These are phyloP conservation scores for Coemansia sp. DNA, from an alignment of 192 early-diverging fungal genomes.

Conservation along the genomic window DNA sequence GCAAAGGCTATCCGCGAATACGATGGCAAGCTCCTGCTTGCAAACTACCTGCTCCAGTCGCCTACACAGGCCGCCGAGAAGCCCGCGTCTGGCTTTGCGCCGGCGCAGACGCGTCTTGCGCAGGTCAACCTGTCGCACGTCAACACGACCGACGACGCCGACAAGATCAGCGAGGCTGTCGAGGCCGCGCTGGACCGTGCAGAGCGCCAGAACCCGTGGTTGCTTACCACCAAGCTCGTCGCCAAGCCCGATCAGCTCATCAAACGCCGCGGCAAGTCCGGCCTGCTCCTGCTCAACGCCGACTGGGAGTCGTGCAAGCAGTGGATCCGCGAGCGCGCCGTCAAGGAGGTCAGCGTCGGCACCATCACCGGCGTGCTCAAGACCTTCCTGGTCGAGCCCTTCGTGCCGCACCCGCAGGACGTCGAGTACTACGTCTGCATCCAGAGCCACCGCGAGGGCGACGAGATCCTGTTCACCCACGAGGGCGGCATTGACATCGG, in stretches of 20 bases:
- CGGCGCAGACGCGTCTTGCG: constrained; percentile 73
- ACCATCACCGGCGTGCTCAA: constrained; percentile 79
- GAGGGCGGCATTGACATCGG: constrained; percentile 98
- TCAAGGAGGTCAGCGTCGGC: constrained; percentile 80
- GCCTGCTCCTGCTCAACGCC: constrained; percentile 87
- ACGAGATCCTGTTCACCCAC: constrained; percentile 95
- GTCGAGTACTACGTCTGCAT: constrained; percentile 98
- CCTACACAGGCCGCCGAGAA: constrained; percentile 58
- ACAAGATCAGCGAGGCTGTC: constrained; percentile 65
- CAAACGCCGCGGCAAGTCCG: constrained; percentile 96
- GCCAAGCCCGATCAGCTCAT: constrained; percentile 98
- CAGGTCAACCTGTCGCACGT: constrained; percentile 67
- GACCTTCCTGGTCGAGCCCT: constrained; percentile 94
- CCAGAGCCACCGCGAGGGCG: constrained; percentile 92
- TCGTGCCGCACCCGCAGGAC: constrained; percentile 85
- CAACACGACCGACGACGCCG: constrained; percentile 42
- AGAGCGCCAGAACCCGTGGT: constrained; percentile 83
- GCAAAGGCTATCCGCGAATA: constrained; percentile 95
- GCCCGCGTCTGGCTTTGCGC: constrained; percentile 62
- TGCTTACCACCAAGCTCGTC: constrained; percentile 74
- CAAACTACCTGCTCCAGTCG: constrained; percentile 78
- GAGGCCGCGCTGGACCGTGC: constrained; percentile 61
- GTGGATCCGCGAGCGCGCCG: constrained; percentile 91
- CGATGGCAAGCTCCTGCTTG: constrained; percentile 95
- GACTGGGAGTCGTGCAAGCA: constrained; percentile 82